Evolutionary conservation across 768 basidiomycete genomes (phyloP), one percentile per base, ranked within the genome.

Genomic region (Suillus americanus): DNA sequence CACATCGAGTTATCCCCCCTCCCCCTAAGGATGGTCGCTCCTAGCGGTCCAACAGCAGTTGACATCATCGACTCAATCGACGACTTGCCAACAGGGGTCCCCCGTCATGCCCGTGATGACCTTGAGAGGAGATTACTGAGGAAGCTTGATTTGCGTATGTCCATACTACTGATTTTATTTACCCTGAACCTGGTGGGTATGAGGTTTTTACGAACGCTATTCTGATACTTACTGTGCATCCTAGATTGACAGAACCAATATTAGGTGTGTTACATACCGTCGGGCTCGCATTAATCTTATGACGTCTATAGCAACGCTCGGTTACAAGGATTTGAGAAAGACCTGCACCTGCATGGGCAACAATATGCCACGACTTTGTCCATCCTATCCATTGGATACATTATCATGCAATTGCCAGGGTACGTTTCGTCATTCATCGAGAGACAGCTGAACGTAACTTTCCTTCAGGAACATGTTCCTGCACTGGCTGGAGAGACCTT

Each of bases 401-500:
- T 73, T 60, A 53, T 70, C 59, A 70, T 75, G 69, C 71, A 71
- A 65, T 61, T 71, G 37, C 69, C 67, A 18, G 66, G 67, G 63
- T 64, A 30, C 20, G 62, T 62, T 25, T 23, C 13, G 3, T 60
- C 23, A 5, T 5, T 38, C 35, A 23, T 28, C 3, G n/a, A 25
- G 23, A 14, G 13, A 30, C 33, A 25, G 3, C 23, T 28, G 28
- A 18, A 55, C 20, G 13, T 35, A n/a, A 30, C 37, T 25, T 28
- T 25, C 25, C 25, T 51, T 14, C 46, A 72, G 71, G 3, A 77
- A 76, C 64, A 72, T 77, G 68, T 65, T 77, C 53, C 65, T 78
- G 57, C 74, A 77, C 65, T 66, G 71, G 48, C 70, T 75, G 9
- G 71, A 67, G 12, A 71, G 69, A 54, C 77, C 75, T 18, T 70